Evolutionary conservation across 352 stramenopile genomes (phyloP), one percentile per base, ranked within the genome.

Genomic region (Pythium brassicae): DNA sequence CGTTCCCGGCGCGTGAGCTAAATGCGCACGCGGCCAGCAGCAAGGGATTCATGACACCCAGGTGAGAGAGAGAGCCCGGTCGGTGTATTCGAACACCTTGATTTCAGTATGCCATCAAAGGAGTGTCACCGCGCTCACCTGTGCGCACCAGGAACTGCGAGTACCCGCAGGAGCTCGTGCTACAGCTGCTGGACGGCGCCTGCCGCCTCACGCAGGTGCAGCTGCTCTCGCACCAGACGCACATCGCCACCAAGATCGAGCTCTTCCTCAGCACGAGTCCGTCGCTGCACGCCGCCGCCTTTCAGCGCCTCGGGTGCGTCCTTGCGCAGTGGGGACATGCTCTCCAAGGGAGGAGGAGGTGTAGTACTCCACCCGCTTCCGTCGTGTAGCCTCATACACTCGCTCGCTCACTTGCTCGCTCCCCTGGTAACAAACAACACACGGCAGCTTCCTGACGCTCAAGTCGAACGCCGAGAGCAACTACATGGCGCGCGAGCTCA

Each of bases 191-290:
- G 4, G 78, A 90, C 20, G 87, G 86, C 10, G 53, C 68, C n/a
- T 78, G 76, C 26, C 70, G 83, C 25, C 15, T 97, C 46, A 87
- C 72, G 15, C 87, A 96, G 69, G 74, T 95, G 46, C 89, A 98
- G 54, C 67, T 98, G 26, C 71, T 97, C 25, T 97, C 86, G 7
- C 92, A 98, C 53, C 82, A 98, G 73, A 92, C 70, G 20, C 89
- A 97, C 59, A 97, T 98, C 49, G 80, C 91, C 44, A 93, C 86
- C 53, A 97, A 94, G 57, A 92, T 98, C 50, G 93, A 97, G 60
- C 69, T 98, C 1, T 97, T 95, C 56, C 69, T 97, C 37, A 86
- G 84, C 19, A 69, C 61, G 32, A 63, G 81, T 17, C 45, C 58
- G 8, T 63, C 40, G 15, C 69, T 86, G 12, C 55, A 83, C 6